phyloP scores from a whole-genome alignment of 805 yeast genomes.

The Priceomyces haplophilus region DNA sequence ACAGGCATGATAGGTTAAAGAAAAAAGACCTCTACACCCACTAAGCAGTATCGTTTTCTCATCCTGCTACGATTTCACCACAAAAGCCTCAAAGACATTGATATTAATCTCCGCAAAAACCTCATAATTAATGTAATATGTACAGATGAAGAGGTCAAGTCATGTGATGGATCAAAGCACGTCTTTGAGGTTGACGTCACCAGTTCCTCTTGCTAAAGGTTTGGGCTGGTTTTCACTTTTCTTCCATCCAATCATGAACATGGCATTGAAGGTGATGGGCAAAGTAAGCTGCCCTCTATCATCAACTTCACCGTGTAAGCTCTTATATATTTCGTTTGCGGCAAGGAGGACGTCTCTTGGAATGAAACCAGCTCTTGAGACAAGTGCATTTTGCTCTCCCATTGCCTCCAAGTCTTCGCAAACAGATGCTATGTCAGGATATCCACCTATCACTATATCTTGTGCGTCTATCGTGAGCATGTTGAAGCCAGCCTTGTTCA shows the following conservation, averaged over 20 bases:
- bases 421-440: conserved; percentile 66
- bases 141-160: not conserved
- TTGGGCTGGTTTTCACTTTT: conserved; percentile 65
- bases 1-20: too few relatives aligned
- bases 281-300: conserved; percentile 42
- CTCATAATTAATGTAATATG: not conserved
- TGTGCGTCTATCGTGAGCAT: conserved; percentile 82
- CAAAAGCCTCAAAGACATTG: too few relatives aligned
- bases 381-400: conserved; percentile 81
- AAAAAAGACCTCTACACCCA: too few relatives aligned
- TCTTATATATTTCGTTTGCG: conserved; percentile 68
- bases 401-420: conserved; percentile 70
- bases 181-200: conserved; percentile 65
- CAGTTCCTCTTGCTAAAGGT: conserved; percentile 72
- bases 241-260: conserved; percentile 90
- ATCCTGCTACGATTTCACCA: too few relatives aligned
- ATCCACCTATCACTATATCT: conserved; percentile 71
- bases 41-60: too few relatives aligned
- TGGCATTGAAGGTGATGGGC: conserved; percentile 79
- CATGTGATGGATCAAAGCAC: conserved; percentile 30
- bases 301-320: conserved; percentile 66
- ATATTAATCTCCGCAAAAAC: too few relatives aligned
- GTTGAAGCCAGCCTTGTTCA: conserved; percentile 74
- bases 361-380: conserved; percentile 41
- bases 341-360: conserved; percentile 67